Conservation (phyloP, 192 early-diverging fungal genomes). For the Ambispora gerdemannii region DNA sequence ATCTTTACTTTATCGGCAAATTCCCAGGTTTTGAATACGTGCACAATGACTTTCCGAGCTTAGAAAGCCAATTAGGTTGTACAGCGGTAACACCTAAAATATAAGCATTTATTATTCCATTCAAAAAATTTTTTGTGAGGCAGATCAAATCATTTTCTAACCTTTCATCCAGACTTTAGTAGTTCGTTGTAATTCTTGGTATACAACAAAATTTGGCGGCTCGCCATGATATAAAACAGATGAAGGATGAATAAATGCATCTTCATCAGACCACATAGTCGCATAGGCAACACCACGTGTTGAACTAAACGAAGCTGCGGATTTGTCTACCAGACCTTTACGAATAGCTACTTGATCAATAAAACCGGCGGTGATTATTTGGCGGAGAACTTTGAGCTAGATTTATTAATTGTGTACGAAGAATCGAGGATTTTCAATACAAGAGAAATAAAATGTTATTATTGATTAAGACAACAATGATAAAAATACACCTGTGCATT, state of each 20-base stretch:
- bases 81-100: constrained; percentile 71
- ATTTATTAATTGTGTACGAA: too few relatives aligned
- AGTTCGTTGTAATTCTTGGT: constrained; percentile 64
- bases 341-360: constrained; percentile 90
- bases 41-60: constrained; percentile 65
- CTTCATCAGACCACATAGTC: constrained; percentile 72
- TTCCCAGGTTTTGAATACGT: constrained; percentile 71
- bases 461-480: constrained; percentile 29
- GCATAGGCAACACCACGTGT: constrained; percentile 51
- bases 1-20: constrained; percentile 73
- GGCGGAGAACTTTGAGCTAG: constrained; percentile 78
- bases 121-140: too few relatives aligned
- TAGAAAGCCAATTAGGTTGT: constrained; percentile 70
- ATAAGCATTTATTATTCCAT: too few relatives aligned
- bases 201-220: constrained; percentile 71
- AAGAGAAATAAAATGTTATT: constrained; percentile 41
- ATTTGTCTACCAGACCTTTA: constrained; percentile 67
- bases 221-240: constrained; percentile 60
- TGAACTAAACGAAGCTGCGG: constrained; percentile 42
- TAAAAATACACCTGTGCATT: background rate
- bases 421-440: too few relatives aligned
- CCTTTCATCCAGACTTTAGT: constrained; percentile 46
- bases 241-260: constrained; percentile 72
- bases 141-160: constrained; percentile 25
- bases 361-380: constrained; percentile 86